Evolutionary conservation across 2,329 filamentous ascomycete genomes (phyloP), one percentile per base, ranked within the genome.

Genomic region (Arthrinium phaeospermum): DNA sequence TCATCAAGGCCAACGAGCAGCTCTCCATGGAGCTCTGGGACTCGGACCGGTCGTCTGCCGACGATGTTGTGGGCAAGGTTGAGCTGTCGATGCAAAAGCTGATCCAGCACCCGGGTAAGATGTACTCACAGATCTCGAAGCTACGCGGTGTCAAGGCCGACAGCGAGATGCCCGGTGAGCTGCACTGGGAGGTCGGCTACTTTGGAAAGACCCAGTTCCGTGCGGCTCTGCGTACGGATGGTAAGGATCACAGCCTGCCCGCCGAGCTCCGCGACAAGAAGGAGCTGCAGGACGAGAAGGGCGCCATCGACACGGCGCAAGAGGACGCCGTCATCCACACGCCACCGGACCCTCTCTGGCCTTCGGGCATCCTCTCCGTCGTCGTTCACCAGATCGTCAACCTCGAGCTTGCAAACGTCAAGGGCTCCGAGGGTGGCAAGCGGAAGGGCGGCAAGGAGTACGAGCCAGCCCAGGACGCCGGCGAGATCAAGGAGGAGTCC

Each of bases 101-200:
- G 85, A 97, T 98, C 72, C 93, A 97, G 78, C 93, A 98, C 79
- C 95, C 96, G 0, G 94, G 95, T 47, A 94, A 93, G 78, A 97
- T 98, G 94, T 97, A 95, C 77, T 92, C 94, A 6, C 94, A 98
- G 77, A 88, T 94, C 10, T 98, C 95, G 0, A 95, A 92, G 77
- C 89, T 98, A 1, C 86, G 90, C 41, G 96, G 96, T 14, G 91
- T 97, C 84, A 93, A 96, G 77, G 91, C 94, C 30, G 94, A 92
- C 16, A 96, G 91, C 76, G 89, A 90, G 69, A 98, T 98, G 95
- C 96, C 96, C 0, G 96, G 96, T 41, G 92, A 98, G 79, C 88
- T 99, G 51, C 92, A 97, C 79, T 98, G 96, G 96, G 96, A 98
- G 81, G 94, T 98, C 67, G 96, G 96, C 8, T 98, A 93, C 84